Base-by-base conservation (phyloP, 2,329 filamentous ascomycete genomes). In the Blastomyces gilchristii region DNA sequence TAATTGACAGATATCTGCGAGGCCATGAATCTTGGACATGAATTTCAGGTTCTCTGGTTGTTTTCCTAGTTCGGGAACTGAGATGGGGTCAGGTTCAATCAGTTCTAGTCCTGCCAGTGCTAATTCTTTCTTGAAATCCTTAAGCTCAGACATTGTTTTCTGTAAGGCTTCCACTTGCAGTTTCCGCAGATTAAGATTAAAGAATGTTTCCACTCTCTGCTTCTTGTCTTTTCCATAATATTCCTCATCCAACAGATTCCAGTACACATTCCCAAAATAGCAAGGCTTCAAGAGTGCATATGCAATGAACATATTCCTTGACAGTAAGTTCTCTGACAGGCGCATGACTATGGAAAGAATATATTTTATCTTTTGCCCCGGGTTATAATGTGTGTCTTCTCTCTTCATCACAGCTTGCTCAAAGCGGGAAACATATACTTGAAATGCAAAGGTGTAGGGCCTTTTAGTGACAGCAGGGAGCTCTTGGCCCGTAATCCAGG, bases 251-350 rank as follows among this genome's bases (percentile, higher is more conserved):
- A 65, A 39, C 14, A 28, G 11, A 25, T 65, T 49, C 37, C 64
- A 63, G 62, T 65, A 65, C 43, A 65, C 62, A 53, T 58, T 65
- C 31, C 58, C 61, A 47, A 65, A 56, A 34, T 18, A 63, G 58
- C 49, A 39, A 11, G 64, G 64, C 18, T 56, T 49, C 22, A 65
- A 52, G 22, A 65, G 58, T 43, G 31, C 62, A 34, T 60, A 45
- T 16, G 64, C 58, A 60, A 65, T 56, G 54, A 47, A 60, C 39
- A 41, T 22, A 57, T 37, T 41, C 8, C 4, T 12, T 7, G 41
- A 45, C 41, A 11, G 41, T 3, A 45, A 16, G 14, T 45, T n/a
- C n/a, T n/a, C n/a, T n/a, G n/a, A 45, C 14, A 11, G 41, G 41
- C 41, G 41, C 14, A 37, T 28, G 53, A 57, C 22, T n/a, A 50